A percentile compares a stretch with the other conserved stretches of the same genome.
Conservation (phyloP, 2,329 filamentous ascomycete species). For the Epicoccum nigrum region DNA sequence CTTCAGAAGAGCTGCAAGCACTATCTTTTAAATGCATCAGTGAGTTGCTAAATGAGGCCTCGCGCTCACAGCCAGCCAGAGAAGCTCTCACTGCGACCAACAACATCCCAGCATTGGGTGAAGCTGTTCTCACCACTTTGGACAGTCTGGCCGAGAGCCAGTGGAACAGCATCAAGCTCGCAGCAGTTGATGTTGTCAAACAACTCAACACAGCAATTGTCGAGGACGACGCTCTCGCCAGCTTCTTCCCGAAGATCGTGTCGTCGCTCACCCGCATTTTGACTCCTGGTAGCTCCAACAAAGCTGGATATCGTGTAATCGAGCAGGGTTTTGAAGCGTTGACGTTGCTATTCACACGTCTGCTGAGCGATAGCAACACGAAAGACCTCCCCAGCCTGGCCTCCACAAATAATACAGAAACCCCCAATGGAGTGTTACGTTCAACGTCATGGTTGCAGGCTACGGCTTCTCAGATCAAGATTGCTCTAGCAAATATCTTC, state of each 20-base stretch:
- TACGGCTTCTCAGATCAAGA: constrained; percentile 79
- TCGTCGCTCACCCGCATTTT: constrained; percentile 80
- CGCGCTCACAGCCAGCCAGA: constrained; percentile 55
- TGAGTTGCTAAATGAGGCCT: constrained; percentile 67
- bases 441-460: constrained; percentile 75
- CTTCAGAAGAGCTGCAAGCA: constrained; percentile 75
- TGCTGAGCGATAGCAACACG: constrained; percentile 55
- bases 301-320: constrained; percentile 68
- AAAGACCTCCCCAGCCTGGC: constrained; percentile 30
- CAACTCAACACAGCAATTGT: constrained; percentile 68
- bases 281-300: constrained; percentile 68
- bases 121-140: constrained; percentile 79
- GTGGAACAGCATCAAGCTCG: constrained; percentile 71
- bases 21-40: constrained; percentile 74
- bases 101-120: constrained; percentile 78
- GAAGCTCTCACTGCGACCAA: constrained; percentile 60
- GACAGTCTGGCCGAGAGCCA: constrained; percentile 71
- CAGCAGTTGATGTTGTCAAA: constrained; percentile 70
- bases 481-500: constrained; percentile 78
- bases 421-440: constrained; percentile 44
- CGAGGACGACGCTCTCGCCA: constrained; percentile 77
- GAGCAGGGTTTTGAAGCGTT: constrained; percentile 66
- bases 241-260: constrained; percentile 85
- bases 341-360: constrained; percentile 50
- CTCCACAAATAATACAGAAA: constrained; percentile 13